Percentiles rank a stretch among this genome's conserved stretches.
Evolutionary conservation across 768 basidiomycete genomes (phyloP).

Genomic region (Thelephora aurantiotincta): DNA sequence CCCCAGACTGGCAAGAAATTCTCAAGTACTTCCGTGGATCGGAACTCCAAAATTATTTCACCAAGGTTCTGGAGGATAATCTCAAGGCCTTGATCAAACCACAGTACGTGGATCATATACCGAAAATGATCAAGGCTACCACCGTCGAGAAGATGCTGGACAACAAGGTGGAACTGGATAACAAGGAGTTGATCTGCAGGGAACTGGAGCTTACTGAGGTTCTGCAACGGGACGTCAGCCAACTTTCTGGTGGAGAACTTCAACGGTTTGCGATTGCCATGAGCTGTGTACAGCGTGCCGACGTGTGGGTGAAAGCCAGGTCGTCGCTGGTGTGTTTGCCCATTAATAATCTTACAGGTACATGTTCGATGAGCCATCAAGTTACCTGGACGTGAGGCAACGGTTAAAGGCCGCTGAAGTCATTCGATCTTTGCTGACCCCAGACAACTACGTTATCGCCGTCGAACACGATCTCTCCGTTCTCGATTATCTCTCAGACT

Average conservation of each 20-base stretch:
- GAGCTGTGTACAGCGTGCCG: slow-evolving; percentile 88
- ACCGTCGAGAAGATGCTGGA: slow-evolving; percentile 88
- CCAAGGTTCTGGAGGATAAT: slow-evolving; percentile 97
- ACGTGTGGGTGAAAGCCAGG: slow-evolving; percentile 53
- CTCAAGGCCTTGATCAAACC: slow-evolving; percentile 98
- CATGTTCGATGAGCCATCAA: slow-evolving; percentile 99
- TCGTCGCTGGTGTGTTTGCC: slow-evolving; percentile 3
- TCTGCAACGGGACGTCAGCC: slow-evolving; percentile 67
- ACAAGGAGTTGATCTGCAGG: slow-evolving; percentile 75
- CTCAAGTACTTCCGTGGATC: slow-evolving; percentile 97
- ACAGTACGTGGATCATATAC: slow-evolving; percentile 99
- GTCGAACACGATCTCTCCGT: slow-evolving; percentile 99
- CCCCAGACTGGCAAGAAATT: slow-evolving; percentile 98
- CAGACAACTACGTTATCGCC: slow-evolving; percentile 86
- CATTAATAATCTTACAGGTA: slow-evolving; percentile 35
- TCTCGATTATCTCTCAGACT: slow-evolving; percentile 96
- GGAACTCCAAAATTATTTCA: slow-evolving; percentile 98
- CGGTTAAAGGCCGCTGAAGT: slow-evolving; percentile 90
- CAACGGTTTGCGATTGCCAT: slow-evolving; percentile 98
- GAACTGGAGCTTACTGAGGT: slow-evolving; percentile 83
- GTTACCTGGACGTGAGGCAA: slow-evolving; percentile 94
- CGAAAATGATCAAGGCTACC: slow-evolving; percentile 88
- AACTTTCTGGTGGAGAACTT: slow-evolving; percentile 92
- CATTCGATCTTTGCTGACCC: slow-evolving; percentile 73
- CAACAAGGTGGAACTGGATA: slow-evolving; percentile 76